Conservation (phyloP, 306 rosid genomes). For the Cicer pinnatifidum region DNA sequence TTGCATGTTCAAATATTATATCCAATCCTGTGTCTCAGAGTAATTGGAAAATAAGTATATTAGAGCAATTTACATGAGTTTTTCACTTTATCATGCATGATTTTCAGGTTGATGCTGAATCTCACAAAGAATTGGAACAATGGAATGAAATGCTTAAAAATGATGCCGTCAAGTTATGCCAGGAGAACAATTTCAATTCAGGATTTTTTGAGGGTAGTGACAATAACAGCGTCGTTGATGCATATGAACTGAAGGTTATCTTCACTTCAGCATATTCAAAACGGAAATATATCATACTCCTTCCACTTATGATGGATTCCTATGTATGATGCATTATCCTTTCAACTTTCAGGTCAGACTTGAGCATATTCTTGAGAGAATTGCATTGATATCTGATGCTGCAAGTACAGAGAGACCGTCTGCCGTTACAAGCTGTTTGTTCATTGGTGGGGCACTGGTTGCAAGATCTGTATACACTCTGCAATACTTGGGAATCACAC, state of each 20-base stretch:
- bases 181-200: conserved; percentile 83
- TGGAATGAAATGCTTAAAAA: conserved; percentile 97
- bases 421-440: conserved; percentile 64
- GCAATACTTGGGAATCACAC: conserved; percentile 79
- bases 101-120: conserved; percentile 85
- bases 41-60: conserved; percentile 13
- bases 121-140: conserved; percentile 85
- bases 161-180: conserved; percentile 85
- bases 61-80: conserved; percentile 14
- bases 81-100: conserved; percentile 33
- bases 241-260: conserved; percentile 88
- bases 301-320: conserved; percentile 29
- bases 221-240: conserved; percentile 77
- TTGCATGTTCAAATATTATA: conserved; percentile 20
- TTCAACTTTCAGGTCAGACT: conserved; percentile 77
- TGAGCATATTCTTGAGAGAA: conserved; percentile 95
- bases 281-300: conserved; percentile 3
- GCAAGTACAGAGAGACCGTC: conserved; percentile 94
- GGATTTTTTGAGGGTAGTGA: conserved; percentile 97
- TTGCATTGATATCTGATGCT: conserved; percentile 87
- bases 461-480: conserved; percentile 91
- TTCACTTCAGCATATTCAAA: conserved; percentile 23
- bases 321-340: conserved; percentile 20
- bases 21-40: conserved; percentile 17
- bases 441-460: conserved; percentile 89